Evolutionary conservation across 2,329 filamentous ascomycete species (phyloP), one percentile per base, ranked within the genome.

Genomic region (Calcarisporium arbuscula): DNA sequence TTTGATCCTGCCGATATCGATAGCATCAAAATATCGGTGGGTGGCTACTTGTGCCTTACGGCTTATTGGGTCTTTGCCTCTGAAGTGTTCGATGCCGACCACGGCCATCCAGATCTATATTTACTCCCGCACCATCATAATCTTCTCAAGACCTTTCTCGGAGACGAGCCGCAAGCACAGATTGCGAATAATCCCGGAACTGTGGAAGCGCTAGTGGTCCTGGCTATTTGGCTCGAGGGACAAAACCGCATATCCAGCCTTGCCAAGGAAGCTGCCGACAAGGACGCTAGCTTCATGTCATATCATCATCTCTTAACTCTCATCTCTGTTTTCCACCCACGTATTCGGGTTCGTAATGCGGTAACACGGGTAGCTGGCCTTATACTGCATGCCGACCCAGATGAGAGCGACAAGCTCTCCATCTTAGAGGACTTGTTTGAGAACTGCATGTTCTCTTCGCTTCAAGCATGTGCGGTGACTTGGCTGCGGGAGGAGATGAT

Each of bases 401-500:
- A 75, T 18, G 73, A 77, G 39, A 65, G 70, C 4, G 67, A 73
- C 48, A 67, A 77, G 5, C 58, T 82, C 12, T 64, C 68, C 19
- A 82, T 82, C 42, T 65, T 83, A 8, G 72, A 77, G 34, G 78
- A 82, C 48, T 64, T 81, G 10, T 57, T 82, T 10, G 76, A 81
- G 54, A 77, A 80, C 51, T 81, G 77, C 61, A 68, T 74, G 45
- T 81, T 77, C 46, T 66, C 75, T 3, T 65, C 70, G 1, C 62
- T 82, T 23, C 79, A 80, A 51, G 77, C 73, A 8, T 76, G 73
- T 27, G 77, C 77, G 1, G 67, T 82, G 5, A 67, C 67, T 5
- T 82, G 78, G 78, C 56, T 81, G 21, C 70, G 75, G 35, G 77
- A 81, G 45, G 78, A 82, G 50, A 59, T 81, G 12, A 63, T 79